phyloP scores from a whole-genome alignment of 1,284 basidiomycete genomes.

The Pholiota adiposa region DNA sequence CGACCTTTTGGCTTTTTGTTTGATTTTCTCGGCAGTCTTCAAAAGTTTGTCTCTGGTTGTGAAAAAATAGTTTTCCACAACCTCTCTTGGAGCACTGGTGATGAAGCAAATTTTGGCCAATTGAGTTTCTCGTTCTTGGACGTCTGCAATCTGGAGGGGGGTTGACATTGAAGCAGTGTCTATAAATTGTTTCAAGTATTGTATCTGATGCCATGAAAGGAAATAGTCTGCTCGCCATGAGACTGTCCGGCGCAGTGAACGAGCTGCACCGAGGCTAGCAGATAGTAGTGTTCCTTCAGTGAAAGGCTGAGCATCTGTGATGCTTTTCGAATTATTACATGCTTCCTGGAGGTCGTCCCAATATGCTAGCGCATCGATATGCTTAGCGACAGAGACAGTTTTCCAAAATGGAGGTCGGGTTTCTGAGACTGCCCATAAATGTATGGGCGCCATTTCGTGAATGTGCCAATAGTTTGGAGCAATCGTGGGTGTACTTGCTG shows the following conservation, averaged over 20 bases:
- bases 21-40: slow-evolving; percentile 48
- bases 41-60: slow-evolving; percentile 41
- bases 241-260: slow-evolving; percentile 52
- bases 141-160: slow-evolving; percentile 53
- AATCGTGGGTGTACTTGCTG: slow-evolving; percentile 41
- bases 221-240: slow-evolving; percentile 66
- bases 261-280: slow-evolving; percentile 36
- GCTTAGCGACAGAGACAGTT: slow-evolving; percentile 41
- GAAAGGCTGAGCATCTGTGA: slow-evolving; percentile 20
- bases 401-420: slow-evolving; percentile 59
- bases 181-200: slow-evolving; percentile 59
- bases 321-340: slow-evolving; percentile 35
- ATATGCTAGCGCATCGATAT: slow-evolving; percentile 46
- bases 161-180: slow-evolving; percentile 48
- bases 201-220: slow-evolving; percentile 69
- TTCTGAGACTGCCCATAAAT: slow-evolving; percentile 60
- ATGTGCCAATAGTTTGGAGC: slow-evolving; percentile 70
- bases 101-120: slow-evolving; percentile 55
- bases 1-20: slow-evolving; percentile 39
- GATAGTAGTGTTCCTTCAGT: slow-evolving; percentile 23
- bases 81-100: slow-evolving; percentile 57
- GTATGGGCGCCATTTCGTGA: slow-evolving; percentile 52
- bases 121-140: slow-evolving; percentile 33
- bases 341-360: slow-evolving; percentile 62
- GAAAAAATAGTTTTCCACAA: slow-evolving; percentile 51